phyloP scores from a whole-genome alignment of 2,329 filamentous ascomycete species.

The Penicillium aurantiogriseum region DNA sequence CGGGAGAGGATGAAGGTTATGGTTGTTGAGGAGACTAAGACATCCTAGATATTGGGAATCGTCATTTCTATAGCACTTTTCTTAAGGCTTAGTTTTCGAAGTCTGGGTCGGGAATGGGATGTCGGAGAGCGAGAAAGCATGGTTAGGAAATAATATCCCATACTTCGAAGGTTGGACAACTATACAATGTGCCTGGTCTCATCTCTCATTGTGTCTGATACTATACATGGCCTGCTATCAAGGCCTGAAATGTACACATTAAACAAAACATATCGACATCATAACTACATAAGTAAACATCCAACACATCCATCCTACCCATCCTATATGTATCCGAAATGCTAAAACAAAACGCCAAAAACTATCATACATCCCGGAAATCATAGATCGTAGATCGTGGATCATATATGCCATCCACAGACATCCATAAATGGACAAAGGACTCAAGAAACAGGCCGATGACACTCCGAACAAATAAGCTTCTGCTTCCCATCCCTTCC shows the following conservation, averaged over 20 bases:
- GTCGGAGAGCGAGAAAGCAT: neutral
- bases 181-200: neutral
- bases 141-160: neutral
- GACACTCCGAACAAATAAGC: constrained; percentile 61
- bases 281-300: neutral
- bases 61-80: neutral
- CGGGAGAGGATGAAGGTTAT: neutral
- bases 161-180: neutral
- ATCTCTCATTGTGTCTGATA: constrained; percentile 1
- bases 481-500: constrained; percentile 53
- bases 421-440: neutral
- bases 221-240: constrained; percentile 5
- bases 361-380: neutral
- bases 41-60: no score
- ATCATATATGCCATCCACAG: neutral
- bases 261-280: constrained; percentile 1
- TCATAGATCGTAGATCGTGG: constrained; percentile 1
- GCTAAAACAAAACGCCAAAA: constrained; percentile 3
- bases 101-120: neutral
- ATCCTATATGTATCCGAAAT: neutral
- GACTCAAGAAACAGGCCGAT: constrained; percentile 27
- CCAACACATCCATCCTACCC: neutral
- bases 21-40: neutral
- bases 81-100: no score
- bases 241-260: neutral